Percentiles rank a stretch among this genome's conserved stretches.
phyloP scores from a whole-genome alignment of 2,329 filamentous ascomycete genomes.

The Niveomyces coronatus region DNA sequence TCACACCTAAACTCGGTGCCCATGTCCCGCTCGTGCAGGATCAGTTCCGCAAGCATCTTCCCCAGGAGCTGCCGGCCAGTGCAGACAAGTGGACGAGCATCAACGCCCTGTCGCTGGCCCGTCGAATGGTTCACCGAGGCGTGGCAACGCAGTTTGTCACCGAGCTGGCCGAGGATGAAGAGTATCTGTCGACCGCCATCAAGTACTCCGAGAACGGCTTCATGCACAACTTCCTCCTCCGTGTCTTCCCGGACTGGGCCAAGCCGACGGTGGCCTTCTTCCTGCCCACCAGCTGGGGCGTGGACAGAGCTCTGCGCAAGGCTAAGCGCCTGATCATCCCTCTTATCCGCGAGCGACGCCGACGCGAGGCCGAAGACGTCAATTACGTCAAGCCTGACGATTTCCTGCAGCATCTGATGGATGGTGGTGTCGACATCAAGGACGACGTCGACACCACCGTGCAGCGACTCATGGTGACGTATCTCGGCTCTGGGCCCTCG shows the following conservation, averaged over 20 bases:
- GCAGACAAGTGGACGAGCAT: background rate
- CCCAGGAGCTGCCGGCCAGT: background rate
- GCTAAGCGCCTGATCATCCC: background rate
- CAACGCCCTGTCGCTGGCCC: background rate
- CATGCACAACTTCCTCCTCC: conserved; percentile 2
- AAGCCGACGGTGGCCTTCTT: background rate
- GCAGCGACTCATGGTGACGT: conserved; percentile 6
- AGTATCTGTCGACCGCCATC: background rate
- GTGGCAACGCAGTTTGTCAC: conserved; percentile 2
- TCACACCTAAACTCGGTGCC: background rate
- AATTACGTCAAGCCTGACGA: conserved; percentile 1
- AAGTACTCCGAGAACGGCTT: conserved; percentile 4
- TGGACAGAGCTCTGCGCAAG: conserved; percentile 1
- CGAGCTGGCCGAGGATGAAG: conserved; percentile 3
- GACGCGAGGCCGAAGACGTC: background rate
- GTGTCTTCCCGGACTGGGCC: conserved; percentile 6
- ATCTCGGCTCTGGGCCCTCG: background rate
- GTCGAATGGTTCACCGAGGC: conserved; percentile 1
- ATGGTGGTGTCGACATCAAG: background rate
- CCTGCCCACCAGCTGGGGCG: conserved; percentile 2
- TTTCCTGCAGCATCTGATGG: conserved; percentile 5
- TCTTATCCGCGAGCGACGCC: conserved; percentile 3
- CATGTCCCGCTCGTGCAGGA: background rate
- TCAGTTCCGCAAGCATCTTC: background rate
- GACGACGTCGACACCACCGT: conserved; percentile 1